These are phyloP conservation scores for Neohortaea acidophila DNA, from an alignment of 495 filamentous ascomycete species.

Conservation along the genomic window DNA sequence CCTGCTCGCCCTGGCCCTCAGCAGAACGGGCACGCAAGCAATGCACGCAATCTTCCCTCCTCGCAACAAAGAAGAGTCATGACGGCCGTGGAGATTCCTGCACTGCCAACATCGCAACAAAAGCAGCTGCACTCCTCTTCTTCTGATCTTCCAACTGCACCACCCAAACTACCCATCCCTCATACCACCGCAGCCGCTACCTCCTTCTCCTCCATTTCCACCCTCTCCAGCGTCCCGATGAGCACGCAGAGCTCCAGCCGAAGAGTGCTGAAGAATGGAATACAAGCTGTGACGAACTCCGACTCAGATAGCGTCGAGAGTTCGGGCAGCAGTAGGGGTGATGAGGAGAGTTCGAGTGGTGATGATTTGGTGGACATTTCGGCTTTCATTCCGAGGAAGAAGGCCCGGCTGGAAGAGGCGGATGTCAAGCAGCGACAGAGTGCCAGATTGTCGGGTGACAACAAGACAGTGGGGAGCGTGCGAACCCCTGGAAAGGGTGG, in stretches of 20 bases:
- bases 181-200: background rate
- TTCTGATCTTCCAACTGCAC: background rate
- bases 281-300: constrained; percentile 16
- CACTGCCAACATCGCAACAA: too few relatives aligned
- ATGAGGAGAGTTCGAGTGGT: constrained; percentile 5
- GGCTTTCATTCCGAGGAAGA: constrained; percentile 11
- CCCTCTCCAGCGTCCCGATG: constrained; percentile 9
- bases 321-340: too few relatives aligned
- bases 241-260: constrained; percentile 16
- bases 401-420: constrained; percentile 1
- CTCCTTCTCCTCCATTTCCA: constrained; percentile 11
- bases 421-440: constrained; percentile 1
- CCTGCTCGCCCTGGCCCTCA: too few relatives aligned
- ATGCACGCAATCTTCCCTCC: too few relatives aligned
- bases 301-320: constrained; percentile 13
- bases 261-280: constrained; percentile 6
- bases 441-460: constrained; percentile 6
- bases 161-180: background rate
- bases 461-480: background rate
- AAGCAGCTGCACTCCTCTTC: too few relatives aligned
- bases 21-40: too few relatives aligned
- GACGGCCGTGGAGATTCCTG: background rate
- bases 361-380: constrained; percentile 11
- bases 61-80: background rate
- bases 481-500: too few relatives aligned